phyloP scores from a whole-genome alignment of 2,329 filamentous ascomycete genomes.

The Atkinsonella hypoxylon region DNA sequence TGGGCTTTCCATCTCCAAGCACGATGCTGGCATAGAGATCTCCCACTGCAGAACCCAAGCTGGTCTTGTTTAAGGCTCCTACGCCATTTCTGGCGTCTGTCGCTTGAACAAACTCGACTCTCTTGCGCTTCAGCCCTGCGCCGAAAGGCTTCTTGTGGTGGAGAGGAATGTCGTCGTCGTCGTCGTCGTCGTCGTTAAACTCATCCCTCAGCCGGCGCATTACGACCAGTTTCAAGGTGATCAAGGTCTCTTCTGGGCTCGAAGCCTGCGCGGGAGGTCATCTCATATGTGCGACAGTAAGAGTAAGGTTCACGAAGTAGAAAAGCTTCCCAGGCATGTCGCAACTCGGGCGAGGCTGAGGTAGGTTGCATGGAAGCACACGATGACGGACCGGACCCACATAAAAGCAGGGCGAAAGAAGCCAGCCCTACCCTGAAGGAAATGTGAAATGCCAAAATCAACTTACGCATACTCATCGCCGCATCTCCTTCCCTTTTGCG shows the following conservation, averaged over 20 bases:
- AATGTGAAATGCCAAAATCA: background rate
- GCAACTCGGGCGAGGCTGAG: too few relatives aligned
- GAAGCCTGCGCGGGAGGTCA: background rate
- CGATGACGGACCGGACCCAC: background rate
- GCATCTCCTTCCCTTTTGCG: background rate
- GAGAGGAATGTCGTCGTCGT: slow-evolving; percentile 37
- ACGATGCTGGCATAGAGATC: slow-evolving; percentile 59
- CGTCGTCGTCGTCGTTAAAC: slow-evolving; percentile 13
- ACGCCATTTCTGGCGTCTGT: slow-evolving; percentile 25
- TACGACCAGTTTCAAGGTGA: background rate
- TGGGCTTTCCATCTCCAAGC: slow-evolving; percentile 28
- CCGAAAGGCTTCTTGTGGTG: slow-evolving; percentile 44
- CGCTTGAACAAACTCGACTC: slow-evolving; percentile 46
- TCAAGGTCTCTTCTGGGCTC: background rate
- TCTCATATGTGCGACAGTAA: background rate
- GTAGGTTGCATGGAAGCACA: background rate
- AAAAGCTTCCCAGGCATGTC: background rate
- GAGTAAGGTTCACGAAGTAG: background rate
- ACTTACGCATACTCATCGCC: too few relatives aligned
- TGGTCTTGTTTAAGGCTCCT: slow-evolving; percentile 12
- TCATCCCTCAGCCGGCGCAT: slow-evolving; percentile 18
- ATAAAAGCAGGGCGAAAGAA: background rate
- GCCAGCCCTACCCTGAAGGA: background rate
- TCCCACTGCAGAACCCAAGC: slow-evolving; percentile 25
- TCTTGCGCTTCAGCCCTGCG: slow-evolving; percentile 40